These are phyloP conservation scores for Yamadazyma jaroonii DNA, from an alignment of 1,139 yeast species.

Conservation along the genomic window DNA sequence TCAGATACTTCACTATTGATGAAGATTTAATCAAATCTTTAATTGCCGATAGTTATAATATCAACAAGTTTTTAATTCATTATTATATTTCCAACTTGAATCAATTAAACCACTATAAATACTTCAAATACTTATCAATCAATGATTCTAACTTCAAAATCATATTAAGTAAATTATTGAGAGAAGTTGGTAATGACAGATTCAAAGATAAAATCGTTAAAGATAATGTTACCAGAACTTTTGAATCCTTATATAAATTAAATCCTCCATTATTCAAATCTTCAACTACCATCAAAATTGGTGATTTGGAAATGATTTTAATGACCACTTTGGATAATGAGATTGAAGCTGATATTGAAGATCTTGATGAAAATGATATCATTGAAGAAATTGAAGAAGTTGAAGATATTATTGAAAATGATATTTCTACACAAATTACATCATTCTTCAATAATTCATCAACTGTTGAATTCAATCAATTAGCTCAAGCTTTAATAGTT, in stretches of 20 bases:
- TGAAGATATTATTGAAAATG: slow-evolving; percentile 7
- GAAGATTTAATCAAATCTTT: slow-evolving; percentile 10
- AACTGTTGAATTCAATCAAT: slow-evolving; percentile 41
- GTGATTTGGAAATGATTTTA: slow-evolving; percentile 64
- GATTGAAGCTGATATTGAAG: slow-evolving; percentile 19
- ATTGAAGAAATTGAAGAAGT: slow-evolving; percentile 8
- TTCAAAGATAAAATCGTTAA: slow-evolving; percentile 21
- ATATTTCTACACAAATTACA: slow-evolving; percentile 14
- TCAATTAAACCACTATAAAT: slow-evolving; percentile 16
- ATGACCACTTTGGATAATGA: slow-evolving; percentile 53
- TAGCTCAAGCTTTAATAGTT: slow-evolving; percentile 15
- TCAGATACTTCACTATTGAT: slow-evolving; percentile 6
- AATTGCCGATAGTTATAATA: slow-evolving; percentile 23
- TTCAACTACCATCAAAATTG: slow-evolving; percentile 34
- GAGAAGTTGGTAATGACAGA: slow-evolving; percentile 12
- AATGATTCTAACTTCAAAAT: slow-evolving; percentile 20
- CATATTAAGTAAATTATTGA: slow-evolving; percentile 22
- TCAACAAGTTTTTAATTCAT: slow-evolving; percentile 29
- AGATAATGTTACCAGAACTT: slow-evolving; percentile 34
- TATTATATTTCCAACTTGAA: slow-evolving; percentile 24
- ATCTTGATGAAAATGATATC: slow-evolving; percentile 7
- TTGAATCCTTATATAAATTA: slow-evolving; percentile 42
- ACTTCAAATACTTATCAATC: slow-evolving; percentile 24
- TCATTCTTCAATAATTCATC: slow-evolving; percentile 40
- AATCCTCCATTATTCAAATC: slow-evolving; percentile 40